phyloP scores from a whole-genome alignment of 306 rosid genomes.

The Cucurbita argyrosperma region DNA sequence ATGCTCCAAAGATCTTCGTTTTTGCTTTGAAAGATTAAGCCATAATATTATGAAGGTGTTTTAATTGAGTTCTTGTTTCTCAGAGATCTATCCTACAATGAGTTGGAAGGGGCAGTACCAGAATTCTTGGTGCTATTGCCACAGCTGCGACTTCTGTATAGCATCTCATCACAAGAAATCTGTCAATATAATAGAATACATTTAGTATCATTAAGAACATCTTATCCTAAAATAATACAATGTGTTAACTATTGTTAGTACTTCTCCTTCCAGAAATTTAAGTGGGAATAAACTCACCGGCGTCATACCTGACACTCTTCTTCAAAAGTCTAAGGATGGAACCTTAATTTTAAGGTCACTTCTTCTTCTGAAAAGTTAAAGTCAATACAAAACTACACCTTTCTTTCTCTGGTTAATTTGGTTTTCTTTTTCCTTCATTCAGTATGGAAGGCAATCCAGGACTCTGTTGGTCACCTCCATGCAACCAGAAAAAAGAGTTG shows the following conservation, averaged over 20 bases:
- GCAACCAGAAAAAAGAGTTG: background rate
- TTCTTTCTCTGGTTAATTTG: too few relatives aligned
- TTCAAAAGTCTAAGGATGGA: background rate
- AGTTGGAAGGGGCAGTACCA: slow-evolving; percentile 21
- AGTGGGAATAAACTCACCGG: slow-evolving; percentile 6
- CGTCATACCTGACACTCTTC: slow-evolving; percentile 2
- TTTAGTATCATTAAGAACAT: too few relatives aligned
- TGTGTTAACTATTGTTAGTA: too few relatives aligned
- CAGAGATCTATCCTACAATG: slow-evolving; percentile 6
- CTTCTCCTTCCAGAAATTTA: background rate
- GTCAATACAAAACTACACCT: too few relatives aligned
- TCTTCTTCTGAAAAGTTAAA: too few relatives aligned
- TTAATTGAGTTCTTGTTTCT: too few relatives aligned
- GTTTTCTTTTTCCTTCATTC: background rate
- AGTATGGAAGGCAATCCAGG: background rate
- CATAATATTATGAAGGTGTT: too few relatives aligned
- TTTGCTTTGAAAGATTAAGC: too few relatives aligned
- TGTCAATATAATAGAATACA: too few relatives aligned
- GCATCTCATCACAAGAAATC: too few relatives aligned
- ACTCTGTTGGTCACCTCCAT: background rate
- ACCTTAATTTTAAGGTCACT: background rate
- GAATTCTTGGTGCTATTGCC: slow-evolving; percentile 8
- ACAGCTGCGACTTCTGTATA: slow-evolving; percentile 5
- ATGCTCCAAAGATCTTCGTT: too few relatives aligned
- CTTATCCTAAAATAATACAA: too few relatives aligned